Conservation (phyloP, 2,329 filamentous ascomycete species). For the Myotisia sp. region DNA sequence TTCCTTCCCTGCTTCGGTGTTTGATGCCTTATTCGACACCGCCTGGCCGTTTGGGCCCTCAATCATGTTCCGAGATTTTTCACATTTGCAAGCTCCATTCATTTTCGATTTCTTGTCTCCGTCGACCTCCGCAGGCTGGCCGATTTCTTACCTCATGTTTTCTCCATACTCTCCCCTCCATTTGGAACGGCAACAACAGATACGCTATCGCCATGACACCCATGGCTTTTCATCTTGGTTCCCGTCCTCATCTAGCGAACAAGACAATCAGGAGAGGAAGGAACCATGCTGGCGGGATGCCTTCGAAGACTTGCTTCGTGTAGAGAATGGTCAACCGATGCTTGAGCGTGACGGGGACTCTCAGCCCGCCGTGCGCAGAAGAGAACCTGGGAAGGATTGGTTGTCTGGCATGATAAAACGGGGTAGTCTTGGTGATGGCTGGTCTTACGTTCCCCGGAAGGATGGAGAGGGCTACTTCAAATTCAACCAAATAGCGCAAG, state of each 20-base stretch:
- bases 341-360: constrained; percentile 22
- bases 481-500: constrained; percentile 4
- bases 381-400: constrained; percentile 27
- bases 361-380: constrained; percentile 13
- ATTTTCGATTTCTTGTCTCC: constrained; percentile 22
- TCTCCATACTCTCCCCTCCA: constrained; percentile 43
- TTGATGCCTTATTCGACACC: constrained; percentile 24
- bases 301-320: constrained; percentile 44
- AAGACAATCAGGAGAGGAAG: constrained; percentile 20
- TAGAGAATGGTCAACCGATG: constrained; percentile 33
- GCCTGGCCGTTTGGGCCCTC: constrained; percentile 21
- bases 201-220: constrained; percentile 15
- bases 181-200: constrained; percentile 34
- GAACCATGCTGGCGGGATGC: constrained; percentile 41
- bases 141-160: constrained; percentile 30
- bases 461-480: constrained; percentile 12
- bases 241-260: constrained; percentile 20
- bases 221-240: constrained; percentile 23
- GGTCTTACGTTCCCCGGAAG: constrained; percentile 20
- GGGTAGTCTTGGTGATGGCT: constrained; percentile 29
- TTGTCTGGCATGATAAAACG: constrained; percentile 26
- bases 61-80: constrained; percentile 18
- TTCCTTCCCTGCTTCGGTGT: constrained; percentile 18
- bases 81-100: constrained; percentile 19
- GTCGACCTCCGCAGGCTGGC: constrained; percentile 26